These are phyloP conservation scores for Dendrostoma leiphaemia DNA, from an alignment of 2,329 filamentous ascomycete genomes.

Conservation along the genomic window DNA sequence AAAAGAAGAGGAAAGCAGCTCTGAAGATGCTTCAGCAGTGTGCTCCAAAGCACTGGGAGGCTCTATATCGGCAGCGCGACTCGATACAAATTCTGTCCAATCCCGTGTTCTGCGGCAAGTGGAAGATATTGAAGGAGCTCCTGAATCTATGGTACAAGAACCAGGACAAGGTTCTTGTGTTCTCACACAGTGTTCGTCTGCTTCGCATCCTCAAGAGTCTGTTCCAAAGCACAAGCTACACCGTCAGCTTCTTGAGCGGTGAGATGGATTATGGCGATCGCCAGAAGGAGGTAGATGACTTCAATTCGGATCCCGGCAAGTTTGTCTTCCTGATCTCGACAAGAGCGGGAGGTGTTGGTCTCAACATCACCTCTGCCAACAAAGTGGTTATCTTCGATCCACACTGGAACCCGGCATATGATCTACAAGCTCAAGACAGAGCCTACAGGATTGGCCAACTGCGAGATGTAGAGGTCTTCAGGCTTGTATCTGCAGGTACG, in stretches of 20 bases:
- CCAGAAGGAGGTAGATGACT: constrained; percentile 78
- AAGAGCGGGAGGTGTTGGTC: constrained; percentile 84
- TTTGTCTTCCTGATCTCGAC: constrained; percentile 98
- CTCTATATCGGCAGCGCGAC: constrained; percentile 72
- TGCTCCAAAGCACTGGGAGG: constrained; percentile 71
- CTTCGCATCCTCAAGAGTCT: constrained; percentile 81
- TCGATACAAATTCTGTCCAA: constrained; percentile 79
- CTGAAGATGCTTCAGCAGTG: constrained; percentile 71
- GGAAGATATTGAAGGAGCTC: constrained; percentile 85
- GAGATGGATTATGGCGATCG: constrained; percentile 80
- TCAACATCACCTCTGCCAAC: constrained; percentile 97
- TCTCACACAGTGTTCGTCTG: constrained; percentile 86
- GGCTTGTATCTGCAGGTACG: constrained; percentile 84
- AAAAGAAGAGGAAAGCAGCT: constrained; percentile 72
- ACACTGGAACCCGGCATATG: constrained; percentile 95
- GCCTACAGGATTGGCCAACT: constrained; percentile 94
- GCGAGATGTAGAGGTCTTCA: constrained; percentile 91
- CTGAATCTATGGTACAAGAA: constrained; percentile 86
- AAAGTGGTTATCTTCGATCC: constrained; percentile 97
- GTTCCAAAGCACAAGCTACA: constrained; percentile 86
- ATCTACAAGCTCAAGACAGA: constrained; percentile 92
- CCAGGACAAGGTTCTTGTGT: constrained; percentile 92
- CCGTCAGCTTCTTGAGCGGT: constrained; percentile 87
- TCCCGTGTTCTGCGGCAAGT: constrained; percentile 93
- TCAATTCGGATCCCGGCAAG: constrained; percentile 81